Base-by-base conservation (phyloP, 768 basidiomycete species). In the Lactifluus pinguis region DNA sequence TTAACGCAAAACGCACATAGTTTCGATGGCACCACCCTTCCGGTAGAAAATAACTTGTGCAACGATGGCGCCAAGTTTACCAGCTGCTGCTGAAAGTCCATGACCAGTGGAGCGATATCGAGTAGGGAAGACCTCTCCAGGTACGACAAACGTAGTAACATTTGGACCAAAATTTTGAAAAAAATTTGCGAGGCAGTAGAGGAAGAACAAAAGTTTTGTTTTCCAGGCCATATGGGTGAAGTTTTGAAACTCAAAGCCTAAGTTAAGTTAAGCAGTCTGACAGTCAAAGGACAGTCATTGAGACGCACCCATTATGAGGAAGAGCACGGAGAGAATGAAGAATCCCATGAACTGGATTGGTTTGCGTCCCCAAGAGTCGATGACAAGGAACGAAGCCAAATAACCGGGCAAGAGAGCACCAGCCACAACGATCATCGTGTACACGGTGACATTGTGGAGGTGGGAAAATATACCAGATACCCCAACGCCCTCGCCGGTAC, bases 391-490 rank as follows among this genome's bases (percentile, higher is more conserved):
- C 73, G 81, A 69, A 38, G 68, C 76, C 76, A 80, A 87, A 74
- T 91, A 92, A 25, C 89, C 89, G 2, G 92, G 92, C 65, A 93
- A 82, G 69, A 91, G 80, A 41, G 92, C 90, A 38, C 86, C 86
- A 36, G 78, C 81, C 8, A 87, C 81, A 56, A 92, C 75, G 66
- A 92, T 82, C 62, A 90, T 69, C 72, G 90, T 91, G 19, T 87
- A 90, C 36, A 90, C 73, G 63, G 76, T 83, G 62, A 85, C 73
- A 65, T 91, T 87, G 64, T 76, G 69, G 50, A 92, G 75, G 68
- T 74, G 81, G 32, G 80, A 57, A 69, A 82, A 90, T 11, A 65
- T 57, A n/a, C 69, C 45, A 0, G 0, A 58, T 67, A 25, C 72
- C 63, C 49, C 78, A 75, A 62, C 69, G 13, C 67, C 65, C 11